Evolutionary conservation across 2,329 filamentous ascomycete species (phyloP), one percentile per base, ranked within the genome.

Genomic region (Xylaria sp.): DNA sequence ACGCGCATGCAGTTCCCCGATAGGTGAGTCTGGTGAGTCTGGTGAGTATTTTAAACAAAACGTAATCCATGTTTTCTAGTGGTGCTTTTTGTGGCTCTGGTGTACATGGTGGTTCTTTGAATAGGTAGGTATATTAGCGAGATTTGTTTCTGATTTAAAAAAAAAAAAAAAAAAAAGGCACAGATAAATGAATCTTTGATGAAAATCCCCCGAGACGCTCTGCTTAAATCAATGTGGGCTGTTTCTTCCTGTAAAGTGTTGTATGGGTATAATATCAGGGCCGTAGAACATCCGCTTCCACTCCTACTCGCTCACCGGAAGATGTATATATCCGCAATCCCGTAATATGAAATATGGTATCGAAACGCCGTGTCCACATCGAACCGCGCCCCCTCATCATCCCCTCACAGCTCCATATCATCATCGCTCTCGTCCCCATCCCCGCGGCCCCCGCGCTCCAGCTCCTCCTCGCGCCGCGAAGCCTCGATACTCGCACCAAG

Each of bases 401-500:
- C n/a, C 20, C 13, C 15, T 71, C 67, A 74, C 25, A 77, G 73
- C n/a, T 71, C 76, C 76, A 78, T 85, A 59, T 81, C 81, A 56
- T 91, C 87, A 67, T 89, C 86, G 71, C 90, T 89, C 39, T 87
- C 88, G 68, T 87, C 87, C 20, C 84, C 85, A 33, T 85, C 86
- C 3, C 29, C 66, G 6, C 82, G 85, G 61, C 83, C 85, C 51
- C 86, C 85, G 58, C 83, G 79, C 73, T 93, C 92, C 47, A 88
- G 87, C 75, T 96, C 91, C 71, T 92, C 87, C 74, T 97, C 94
- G 69, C 90, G 85, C 68, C 92, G 86, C 53, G 88, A 87, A 69
- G 90, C 88, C 82, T 98, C 95, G 61, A 89, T 89, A 44, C 92
- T 93, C 1, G 90, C 89, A 10, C 93, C 93, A 58, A 98, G 88